Base-by-base conservation (phyloP, 164 flowering plant species). In the Sedum album region DNA sequence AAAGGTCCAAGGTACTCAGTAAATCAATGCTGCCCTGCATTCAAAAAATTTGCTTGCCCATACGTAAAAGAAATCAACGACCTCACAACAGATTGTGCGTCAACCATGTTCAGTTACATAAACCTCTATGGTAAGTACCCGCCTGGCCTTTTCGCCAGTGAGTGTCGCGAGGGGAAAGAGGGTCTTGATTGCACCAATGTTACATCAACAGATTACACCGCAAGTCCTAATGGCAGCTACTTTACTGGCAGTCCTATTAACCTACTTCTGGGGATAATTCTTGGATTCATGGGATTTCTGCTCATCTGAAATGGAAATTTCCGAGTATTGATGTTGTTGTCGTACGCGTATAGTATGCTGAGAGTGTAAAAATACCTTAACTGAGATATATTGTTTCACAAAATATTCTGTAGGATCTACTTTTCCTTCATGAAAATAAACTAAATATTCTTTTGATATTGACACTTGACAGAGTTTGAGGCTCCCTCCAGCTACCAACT, bases 1-100 rank as follows among this genome's bases (percentile, higher is more conserved):
- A 82, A 82, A 71, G 89, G 87, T 33, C 89, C 89, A 0, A 33
- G 33, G 18, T 85, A 78, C 73, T 70, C 73, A 1, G 68, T 86
- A 0, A 49, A 77, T 1, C 18, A 1, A n/a, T 85, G 89, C 44
- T 64, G 66, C 66, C 18, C 44, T 6, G 66, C 42, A 2, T 64
- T 64, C n/a, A 64, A 64, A n/a, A 21, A 18, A 64, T 9, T 64
- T 38, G 66, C 66, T 33, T 64, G 66, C 66, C 66, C 66, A 2
- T 64, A 33, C 44, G 6, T 28, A 4, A 7, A 20, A 10, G 26
- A 38, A n/a, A 33, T 64, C 3, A 64, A 64, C 14, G 44, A 64
- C 28, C 66, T 35, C 39, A 20, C n/a, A 31, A 20, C 66, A 6
- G 39, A 33, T 18, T 64, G 66, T 18, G 66, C 66, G 9, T 15